Evolutionary conservation across 2,329 filamentous ascomycete species (phyloP).

Genomic region (Colletotrichum scovillei): DNA sequence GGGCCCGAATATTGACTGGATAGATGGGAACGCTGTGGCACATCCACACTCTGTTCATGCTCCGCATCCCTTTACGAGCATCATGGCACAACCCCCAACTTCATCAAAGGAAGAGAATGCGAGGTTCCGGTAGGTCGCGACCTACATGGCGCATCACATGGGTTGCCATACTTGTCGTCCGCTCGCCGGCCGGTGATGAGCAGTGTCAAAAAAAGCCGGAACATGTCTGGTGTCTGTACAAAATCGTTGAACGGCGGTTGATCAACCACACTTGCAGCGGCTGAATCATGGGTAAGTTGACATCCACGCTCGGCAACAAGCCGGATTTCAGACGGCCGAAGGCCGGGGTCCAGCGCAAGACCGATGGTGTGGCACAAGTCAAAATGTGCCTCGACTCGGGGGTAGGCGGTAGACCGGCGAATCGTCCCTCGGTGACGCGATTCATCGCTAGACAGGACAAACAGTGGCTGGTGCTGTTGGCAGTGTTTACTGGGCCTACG

Average conservation of each 20-base stretch:
- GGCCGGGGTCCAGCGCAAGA: not conserved
- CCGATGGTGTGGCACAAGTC: not conserved
- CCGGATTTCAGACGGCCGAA: slow-evolving; percentile 5
- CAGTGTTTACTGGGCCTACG: not conserved
- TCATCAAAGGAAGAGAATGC: not conserved
- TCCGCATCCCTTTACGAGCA: slow-evolving; percentile 15
- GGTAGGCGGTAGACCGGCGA: not conserved
- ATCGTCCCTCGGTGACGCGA: not conserved
- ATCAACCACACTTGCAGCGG: not conserved
- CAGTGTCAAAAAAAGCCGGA: not conserved
- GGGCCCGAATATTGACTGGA: not conserved
- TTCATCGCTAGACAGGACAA: not conserved
- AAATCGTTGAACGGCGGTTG: not conserved
- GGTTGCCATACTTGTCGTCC: not conserved
- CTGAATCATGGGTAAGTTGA: not conserved
- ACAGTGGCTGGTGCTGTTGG: slow-evolving; percentile 1
- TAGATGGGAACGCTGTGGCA: not conserved
- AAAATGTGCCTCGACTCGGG: not conserved
- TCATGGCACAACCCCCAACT: slow-evolving; percentile 16
- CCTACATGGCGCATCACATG: not conserved
- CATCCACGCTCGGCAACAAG: slow-evolving; percentile 1
- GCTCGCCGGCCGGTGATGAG: not conserved
- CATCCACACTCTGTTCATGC: not conserved
- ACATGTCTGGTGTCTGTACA: not conserved
- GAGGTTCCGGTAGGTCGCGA: not conserved